Conservation (phyloP, 257 asterid genomes). For the Handroanthus guayacan region DNA sequence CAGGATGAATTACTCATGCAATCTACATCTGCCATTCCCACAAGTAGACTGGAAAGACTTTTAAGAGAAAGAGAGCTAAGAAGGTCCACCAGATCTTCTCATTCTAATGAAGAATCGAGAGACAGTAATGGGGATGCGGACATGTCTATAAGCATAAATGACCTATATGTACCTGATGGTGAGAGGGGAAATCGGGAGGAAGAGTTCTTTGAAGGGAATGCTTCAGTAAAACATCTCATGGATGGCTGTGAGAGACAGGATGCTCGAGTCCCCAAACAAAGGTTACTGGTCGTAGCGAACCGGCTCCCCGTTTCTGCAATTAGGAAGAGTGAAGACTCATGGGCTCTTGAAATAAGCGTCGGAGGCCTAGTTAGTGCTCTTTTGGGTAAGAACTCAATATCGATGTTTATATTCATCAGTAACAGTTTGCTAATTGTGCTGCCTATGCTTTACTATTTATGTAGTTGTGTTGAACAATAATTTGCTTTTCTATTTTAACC, state of each 20-base stretch:
- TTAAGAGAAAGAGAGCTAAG: slow-evolving; percentile 75
- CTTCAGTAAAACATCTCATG: slow-evolving; percentile 29
- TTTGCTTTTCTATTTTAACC: slow-evolving; percentile 25
- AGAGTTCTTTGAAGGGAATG: slow-evolving; percentile 52
- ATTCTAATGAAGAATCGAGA: slow-evolving; percentile 54
- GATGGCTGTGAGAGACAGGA: slow-evolving; percentile 57
- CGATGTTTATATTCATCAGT: slow-evolving; percentile 16
- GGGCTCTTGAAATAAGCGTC: slow-evolving; percentile 84
- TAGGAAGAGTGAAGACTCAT: slow-evolving; percentile 75
- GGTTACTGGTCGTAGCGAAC: slow-evolving; percentile 87
- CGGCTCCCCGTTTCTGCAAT: slow-evolving; percentile 86
- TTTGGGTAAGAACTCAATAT: slow-evolving; percentile 58
- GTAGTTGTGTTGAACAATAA: not conserved
- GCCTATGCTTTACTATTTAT: not conserved
- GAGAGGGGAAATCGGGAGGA: slow-evolving; percentile 59
- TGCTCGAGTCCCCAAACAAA: slow-evolving; percentile 54
- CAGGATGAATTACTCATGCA: slow-evolving; percentile 55
- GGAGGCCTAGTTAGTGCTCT: slow-evolving; percentile 93
- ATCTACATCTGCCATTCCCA: slow-evolving; percentile 47
- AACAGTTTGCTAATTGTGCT: slow-evolving; percentile 5
- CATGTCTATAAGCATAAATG: slow-evolving; percentile 42
- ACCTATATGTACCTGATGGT: slow-evolving; percentile 46
- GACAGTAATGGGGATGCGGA: slow-evolving; percentile 53
- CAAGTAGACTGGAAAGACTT: slow-evolving; percentile 75
- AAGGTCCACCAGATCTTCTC: slow-evolving; percentile 57